A percentile compares a stretch with the other conserved stretches of the same genome.
Conservation (phyloP, 257 asterid species). For the Ocimum tenuiflorum region DNA sequence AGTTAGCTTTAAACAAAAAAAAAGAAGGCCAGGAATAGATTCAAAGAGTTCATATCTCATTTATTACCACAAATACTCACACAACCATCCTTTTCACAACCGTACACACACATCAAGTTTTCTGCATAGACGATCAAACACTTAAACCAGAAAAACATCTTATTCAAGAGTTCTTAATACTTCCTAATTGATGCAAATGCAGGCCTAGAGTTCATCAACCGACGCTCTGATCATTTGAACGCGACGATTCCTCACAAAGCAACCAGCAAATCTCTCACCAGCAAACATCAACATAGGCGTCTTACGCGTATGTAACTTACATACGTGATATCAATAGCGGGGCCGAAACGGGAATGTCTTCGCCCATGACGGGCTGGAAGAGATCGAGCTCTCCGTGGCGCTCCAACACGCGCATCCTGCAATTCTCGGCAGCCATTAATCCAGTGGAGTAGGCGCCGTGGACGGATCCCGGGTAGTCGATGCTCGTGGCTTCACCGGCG, state of each 20-base stretch:
- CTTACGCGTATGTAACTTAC: slow-evolving; percentile 19
- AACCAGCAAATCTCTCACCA: slow-evolving; percentile 20
- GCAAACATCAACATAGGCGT: neutral
- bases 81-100: neutral
- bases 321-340: slow-evolving; percentile 70
- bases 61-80: neutral
- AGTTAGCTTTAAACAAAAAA: no score
- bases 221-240: slow-evolving; percentile 50
- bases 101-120: neutral
- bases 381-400: slow-evolving; percentile 73
- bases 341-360: slow-evolving; percentile 45
- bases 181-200: neutral
- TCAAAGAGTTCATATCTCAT: neutral
- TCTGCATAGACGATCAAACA: neutral
- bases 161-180: neutral
- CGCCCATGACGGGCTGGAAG: slow-evolving; percentile 70
- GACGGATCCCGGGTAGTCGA: slow-evolving; percentile 73
- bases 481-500: slow-evolving; percentile 88
- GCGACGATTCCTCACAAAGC: slow-evolving; percentile 51
- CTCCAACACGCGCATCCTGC: slow-evolving; percentile 88
- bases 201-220: slow-evolving; percentile 14
- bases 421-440: slow-evolving; percentile 83
- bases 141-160: neutral
- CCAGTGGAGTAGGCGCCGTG: slow-evolving; percentile 93
- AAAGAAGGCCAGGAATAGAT: neutral